Evolutionary conservation across 192 early-diverging fungal species (phyloP), one percentile per base, ranked within the genome.

Genomic region (Podila epicladia): DNA sequence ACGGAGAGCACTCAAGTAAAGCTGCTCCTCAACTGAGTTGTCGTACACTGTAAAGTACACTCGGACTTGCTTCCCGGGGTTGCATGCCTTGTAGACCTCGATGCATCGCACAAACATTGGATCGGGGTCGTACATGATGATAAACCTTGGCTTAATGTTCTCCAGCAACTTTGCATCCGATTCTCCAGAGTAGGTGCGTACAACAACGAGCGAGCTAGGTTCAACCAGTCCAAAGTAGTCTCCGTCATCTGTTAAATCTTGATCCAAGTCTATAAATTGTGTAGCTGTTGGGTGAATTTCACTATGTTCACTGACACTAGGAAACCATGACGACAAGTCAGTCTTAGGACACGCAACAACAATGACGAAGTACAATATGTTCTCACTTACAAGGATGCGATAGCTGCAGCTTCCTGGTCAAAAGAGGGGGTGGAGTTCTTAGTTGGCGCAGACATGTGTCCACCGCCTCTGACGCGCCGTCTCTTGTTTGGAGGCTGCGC

Each of bases 1-100:
- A 24, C 97, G 85, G 69, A 99, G 91, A 0, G 85, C 82, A 28
- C 92, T 93, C 41, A 99, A 75, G 69, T 96, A 99, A 31, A 89
- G 83, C 82, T 98, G 97, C 82, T 98, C 98, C 82, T 99, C 97
- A 2, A 97, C 89, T 9, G 94, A 96, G 82, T 97, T 94, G 62
- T 97, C 94, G 76, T 99, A 98, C 1, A 97, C 87, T 74, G 98
- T 87, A 82, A 98, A 98, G 66, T 96, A 98, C 8, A 98, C 94
- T 63, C 91, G 92, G 22, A 93, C 71, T 22, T 88, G 75, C 9
- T 73, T 62, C 2, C 75, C 77, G 9, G 91, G 89, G 73, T 92
- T 62, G 19, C 72, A 62, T 0, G 87, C 83, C 33, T 85, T 83
- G 53, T 86, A 93, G 13, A 92, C 82, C 84, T 99, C 98, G 17